Percentiles rank a stretch among this genome's conserved stretches.
phyloP scores from a whole-genome alignment of 192 early-diverging fungal species.

The Helicostylum pulchrum region DNA sequence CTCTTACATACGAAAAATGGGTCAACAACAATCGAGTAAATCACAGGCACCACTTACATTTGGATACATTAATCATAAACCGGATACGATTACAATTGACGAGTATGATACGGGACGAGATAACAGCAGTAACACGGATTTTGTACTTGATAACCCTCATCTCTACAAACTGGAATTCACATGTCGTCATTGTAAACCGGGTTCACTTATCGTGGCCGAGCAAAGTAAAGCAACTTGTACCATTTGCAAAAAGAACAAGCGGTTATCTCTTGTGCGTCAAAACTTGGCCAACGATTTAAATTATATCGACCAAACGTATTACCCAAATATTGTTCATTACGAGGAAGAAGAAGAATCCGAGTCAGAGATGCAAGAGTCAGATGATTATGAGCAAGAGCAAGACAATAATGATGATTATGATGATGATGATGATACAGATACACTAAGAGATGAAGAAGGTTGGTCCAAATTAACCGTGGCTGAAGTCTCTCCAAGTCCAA shows the following conservation, averaged over 20 bases:
- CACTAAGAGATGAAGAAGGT: conserved; percentile 14
- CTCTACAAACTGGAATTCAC: conserved; percentile 21
- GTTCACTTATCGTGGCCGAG: not conserved
- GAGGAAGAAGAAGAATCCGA: not conserved
- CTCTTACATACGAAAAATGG: not conserved
- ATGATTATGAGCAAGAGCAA: too few species aligned
- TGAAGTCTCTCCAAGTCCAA: conserved; percentile 4
- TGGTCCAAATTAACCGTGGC: conserved; percentile 17
- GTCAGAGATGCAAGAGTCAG: not conserved
- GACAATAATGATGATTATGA: conserved; percentile 13
- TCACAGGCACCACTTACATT: conserved; percentile 22
- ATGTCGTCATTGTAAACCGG: not conserved
- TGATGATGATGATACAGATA: conserved; percentile 14
- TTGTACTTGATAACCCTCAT: conserved; percentile 21
- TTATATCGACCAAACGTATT: conserved; percentile 37
- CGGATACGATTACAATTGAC: not conserved
- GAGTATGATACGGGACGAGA: not conserved
- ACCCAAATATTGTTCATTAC: conserved; percentile 10
- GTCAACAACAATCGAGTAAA: conserved; percentile 22
- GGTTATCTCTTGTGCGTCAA: conserved; percentile 21
- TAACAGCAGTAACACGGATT: conserved; percentile 4
- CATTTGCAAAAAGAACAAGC: conserved; percentile 14
- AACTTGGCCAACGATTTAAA: conserved; percentile 26
- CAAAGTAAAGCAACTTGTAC: not conserved
- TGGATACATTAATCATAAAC: conserved; percentile 18